A percentile compares a stretch with the other conserved stretches of the same genome.
Conservation (phyloP, 805 yeast genomes). For the Saccharomycopsis oosterbeekiorum region DNA sequence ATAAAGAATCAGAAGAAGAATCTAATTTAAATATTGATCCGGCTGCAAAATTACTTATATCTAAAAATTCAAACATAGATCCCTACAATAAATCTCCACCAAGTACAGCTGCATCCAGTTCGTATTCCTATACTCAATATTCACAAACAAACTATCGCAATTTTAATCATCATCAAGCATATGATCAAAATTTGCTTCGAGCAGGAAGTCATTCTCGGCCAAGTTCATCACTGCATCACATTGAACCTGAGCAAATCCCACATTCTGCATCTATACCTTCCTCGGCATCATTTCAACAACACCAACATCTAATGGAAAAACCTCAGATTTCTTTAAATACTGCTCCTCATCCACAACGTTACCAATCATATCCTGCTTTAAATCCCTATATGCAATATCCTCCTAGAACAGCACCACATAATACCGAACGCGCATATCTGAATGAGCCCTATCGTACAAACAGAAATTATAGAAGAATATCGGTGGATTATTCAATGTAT, state of each 20-base stretch:
- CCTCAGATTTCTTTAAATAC: neutral
- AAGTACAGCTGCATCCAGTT: neutral
- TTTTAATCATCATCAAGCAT: neutral
- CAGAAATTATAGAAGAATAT: neutral
- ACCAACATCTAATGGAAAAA: neutral
- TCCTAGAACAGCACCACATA: neutral
- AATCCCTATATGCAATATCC: neutral
- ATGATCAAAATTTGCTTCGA: neutral
- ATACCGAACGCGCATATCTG: neutral
- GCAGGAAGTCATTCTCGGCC: neutral
- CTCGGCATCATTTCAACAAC: neutral
- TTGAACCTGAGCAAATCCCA: neutral
- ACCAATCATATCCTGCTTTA: neutral
- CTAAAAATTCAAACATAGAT: neutral
- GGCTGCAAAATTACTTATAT: neutral
- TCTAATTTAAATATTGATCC: neutral
- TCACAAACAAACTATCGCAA: neutral
- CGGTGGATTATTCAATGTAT: neutral
- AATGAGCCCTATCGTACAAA: neutral
- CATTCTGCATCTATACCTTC: neutral
- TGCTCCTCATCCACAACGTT: neutral
- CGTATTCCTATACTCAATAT: neutral
- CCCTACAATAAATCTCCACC: neutral
- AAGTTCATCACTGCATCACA: neutral
- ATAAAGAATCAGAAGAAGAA: neutral